Evolutionary conservation across 2,329 filamentous ascomycete genomes (phyloP).

Genomic region (Hymenoscyphus fructigenus): DNA sequence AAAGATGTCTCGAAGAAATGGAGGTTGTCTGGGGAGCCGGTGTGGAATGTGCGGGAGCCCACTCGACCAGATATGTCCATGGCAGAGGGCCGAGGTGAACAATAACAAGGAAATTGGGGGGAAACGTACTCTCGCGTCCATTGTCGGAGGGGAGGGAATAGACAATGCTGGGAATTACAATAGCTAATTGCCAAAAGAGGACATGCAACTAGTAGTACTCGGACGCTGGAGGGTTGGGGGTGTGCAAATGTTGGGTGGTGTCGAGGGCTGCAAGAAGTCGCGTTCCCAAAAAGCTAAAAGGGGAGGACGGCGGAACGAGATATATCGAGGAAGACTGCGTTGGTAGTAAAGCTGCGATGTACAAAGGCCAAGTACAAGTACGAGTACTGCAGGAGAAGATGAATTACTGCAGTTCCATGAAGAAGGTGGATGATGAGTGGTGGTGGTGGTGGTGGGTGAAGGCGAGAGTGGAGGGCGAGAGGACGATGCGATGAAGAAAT

Average conservation of each 20-base stretch:
- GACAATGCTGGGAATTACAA: constrained; percentile 20
- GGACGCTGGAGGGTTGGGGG: constrained; percentile 8
- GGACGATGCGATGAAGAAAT: constrained; percentile 15
- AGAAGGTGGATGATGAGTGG: constrained; percentile 6
- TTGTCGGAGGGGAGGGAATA: constrained; percentile 32
- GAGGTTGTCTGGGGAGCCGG: constrained; percentile 24
- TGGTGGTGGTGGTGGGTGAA: background rate
- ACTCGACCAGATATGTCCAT: constrained; percentile 5
- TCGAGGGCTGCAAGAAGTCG: constrained; percentile 20
- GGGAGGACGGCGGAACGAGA: constrained; percentile 12
- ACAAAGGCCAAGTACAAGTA: constrained; percentile 8
- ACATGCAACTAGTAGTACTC: constrained; percentile 13
- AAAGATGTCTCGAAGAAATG: constrained; percentile 19
- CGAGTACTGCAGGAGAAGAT: constrained; percentile 14
- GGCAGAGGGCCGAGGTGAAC: background rate
- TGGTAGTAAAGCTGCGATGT: constrained; percentile 15
- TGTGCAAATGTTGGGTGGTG: constrained; percentile 19
- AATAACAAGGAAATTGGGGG: constrained; percentile 17
- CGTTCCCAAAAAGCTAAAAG: constrained; percentile 30
- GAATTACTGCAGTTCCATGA: constrained; percentile 19
- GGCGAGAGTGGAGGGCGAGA: constrained; percentile 6
- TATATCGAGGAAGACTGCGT: constrained; percentile 13
- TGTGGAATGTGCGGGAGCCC: constrained; percentile 23
- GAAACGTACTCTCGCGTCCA: constrained; percentile 44
- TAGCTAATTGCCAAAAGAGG: constrained; percentile 24